A percentile compares a stretch with the other conserved stretches of the same genome.
Conservation (phyloP, 257 asterid genomes). For the Plectranthus barbatus region DNA sequence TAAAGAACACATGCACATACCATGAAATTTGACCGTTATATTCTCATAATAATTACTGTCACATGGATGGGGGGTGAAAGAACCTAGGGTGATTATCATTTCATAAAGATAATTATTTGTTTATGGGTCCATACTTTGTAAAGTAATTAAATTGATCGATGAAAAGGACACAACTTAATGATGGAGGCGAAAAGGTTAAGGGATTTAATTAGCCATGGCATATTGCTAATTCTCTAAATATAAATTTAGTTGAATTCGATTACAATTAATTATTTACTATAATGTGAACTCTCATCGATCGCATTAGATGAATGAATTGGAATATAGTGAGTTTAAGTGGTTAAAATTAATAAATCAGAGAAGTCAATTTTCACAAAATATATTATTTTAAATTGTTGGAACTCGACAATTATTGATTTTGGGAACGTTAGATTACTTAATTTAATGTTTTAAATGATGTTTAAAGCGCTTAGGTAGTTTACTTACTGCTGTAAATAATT, state of each 20-base stretch:
- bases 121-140: slow-evolving; percentile 12
- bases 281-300: too few relatives aligned
- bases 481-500: slow-evolving; percentile 27
- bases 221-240: too few relatives aligned
- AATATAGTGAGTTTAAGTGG: not conserved
- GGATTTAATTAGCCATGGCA: not conserved
- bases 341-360: not conserved
- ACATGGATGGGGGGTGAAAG: slow-evolving; percentile 26
- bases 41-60: slow-evolving; percentile 18
- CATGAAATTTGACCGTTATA: not conserved
- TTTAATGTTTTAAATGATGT: slow-evolving; percentile 12
- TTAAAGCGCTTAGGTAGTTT: not conserved
- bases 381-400: too few relatives aligned
- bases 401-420: not conserved
- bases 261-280: too few relatives aligned
- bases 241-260: too few relatives aligned
- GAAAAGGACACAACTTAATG: not conserved
- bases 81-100: slow-evolving; percentile 9
- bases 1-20: too few relatives aligned
- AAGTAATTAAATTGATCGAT: not conserved
- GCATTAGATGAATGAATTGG: too few relatives aligned
- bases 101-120: slow-evolving; percentile 4
- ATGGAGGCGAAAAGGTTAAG: not conserved
- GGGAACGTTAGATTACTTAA: slow-evolving; percentile 5
- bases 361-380: not conserved